Evolutionary conservation across 257 asterid genomes (phyloP), one percentile per base, ranked within the genome.

Genomic region (Solanum dulcamara): DNA sequence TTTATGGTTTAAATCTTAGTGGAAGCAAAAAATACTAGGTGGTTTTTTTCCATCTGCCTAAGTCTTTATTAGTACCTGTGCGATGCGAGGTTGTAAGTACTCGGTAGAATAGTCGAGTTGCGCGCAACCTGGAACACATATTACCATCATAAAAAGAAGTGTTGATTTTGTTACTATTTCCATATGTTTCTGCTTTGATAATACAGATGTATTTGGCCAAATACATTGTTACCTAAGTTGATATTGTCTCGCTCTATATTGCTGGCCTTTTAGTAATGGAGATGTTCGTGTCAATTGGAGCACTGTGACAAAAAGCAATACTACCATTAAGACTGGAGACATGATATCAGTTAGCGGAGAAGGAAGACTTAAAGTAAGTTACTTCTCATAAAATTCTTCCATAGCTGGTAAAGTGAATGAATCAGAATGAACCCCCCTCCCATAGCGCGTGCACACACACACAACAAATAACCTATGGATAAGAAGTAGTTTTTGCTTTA

Each of bases 281-380:
- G 98, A 95, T 84, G 98, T 97, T 83, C 97, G 97, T 10, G 92
- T 95, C 44, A 97, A 97, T 88, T 97, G 98, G 98, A 90, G 89
- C 80, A 90, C 93, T 7, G 93, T 91, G 66, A 85, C 67, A 44
- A 97, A 97, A 89, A 95, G 86, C 93, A 94, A 92, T 59, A 93
- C 94, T 35, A 92, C 90, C 17, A 83, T 93, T 81, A 94, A 81
- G 88, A 85, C 94, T 1, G 98, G 94, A 85, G 99, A 96, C 87
- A 74, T 91, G 64, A 86, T 95, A 90, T 95, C 98, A 40, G 97
- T 96, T 77, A 91, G 92, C 66, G 98, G 98, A 81, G 90, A 88
- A 91, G 99, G 98, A 84, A 91, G 98, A 87, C 86, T 93, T 55
- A 92, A 96, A 92, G 98, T 92, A 38, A 86, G 90, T 89, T 84